Evolutionary conservation across 306 rosid genomes (phyloP).

Genomic region (Dicorynia guianensis): DNA sequence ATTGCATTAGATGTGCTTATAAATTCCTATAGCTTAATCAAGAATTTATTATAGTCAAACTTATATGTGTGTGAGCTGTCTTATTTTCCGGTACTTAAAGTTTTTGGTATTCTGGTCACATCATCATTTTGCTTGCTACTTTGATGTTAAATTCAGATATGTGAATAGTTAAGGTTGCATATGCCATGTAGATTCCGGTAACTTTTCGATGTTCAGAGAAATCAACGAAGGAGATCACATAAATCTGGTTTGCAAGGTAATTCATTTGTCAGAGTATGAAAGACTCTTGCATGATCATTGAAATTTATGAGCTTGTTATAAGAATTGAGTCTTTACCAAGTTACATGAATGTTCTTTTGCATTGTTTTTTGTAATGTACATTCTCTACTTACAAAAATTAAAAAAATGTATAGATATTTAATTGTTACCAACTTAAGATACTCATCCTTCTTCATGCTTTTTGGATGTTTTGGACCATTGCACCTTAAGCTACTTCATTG

Average conservation of each 20-base stretch:
- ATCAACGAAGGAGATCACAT: conserved; percentile 50
- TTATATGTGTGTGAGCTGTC: background rate
- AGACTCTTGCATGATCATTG: conserved; percentile 1
- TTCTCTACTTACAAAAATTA: background rate
- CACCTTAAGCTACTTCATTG: conserved; percentile 61
- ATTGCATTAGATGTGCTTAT: background rate
- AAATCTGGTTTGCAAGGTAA: conserved; percentile 81
- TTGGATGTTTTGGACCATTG: conserved; percentile 18
- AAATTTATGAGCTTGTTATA: background rate
- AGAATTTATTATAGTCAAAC: conserved; percentile 5
- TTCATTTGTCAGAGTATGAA: conserved; percentile 10
- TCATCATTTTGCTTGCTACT: conserved; percentile 25
- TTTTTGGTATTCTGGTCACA: conserved; percentile 9
- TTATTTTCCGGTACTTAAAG: conserved; percentile 1
- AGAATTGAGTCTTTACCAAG: background rate
- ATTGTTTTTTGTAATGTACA: background rate
- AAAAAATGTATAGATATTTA: background rate
- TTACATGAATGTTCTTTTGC: background rate
- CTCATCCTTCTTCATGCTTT: conserved; percentile 31
- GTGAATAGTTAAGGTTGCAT: conserved; percentile 24
- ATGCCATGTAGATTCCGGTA: conserved; percentile 53
- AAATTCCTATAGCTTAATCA: conserved; percentile 16
- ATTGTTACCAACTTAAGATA: conserved; percentile 13
- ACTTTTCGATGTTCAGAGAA: conserved; percentile 52
- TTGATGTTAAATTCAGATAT: conserved; percentile 6